phyloP scores from a whole-genome alignment of 2,329 filamentous ascomycete species.

The Hirsutella minnesotensis region DNA sequence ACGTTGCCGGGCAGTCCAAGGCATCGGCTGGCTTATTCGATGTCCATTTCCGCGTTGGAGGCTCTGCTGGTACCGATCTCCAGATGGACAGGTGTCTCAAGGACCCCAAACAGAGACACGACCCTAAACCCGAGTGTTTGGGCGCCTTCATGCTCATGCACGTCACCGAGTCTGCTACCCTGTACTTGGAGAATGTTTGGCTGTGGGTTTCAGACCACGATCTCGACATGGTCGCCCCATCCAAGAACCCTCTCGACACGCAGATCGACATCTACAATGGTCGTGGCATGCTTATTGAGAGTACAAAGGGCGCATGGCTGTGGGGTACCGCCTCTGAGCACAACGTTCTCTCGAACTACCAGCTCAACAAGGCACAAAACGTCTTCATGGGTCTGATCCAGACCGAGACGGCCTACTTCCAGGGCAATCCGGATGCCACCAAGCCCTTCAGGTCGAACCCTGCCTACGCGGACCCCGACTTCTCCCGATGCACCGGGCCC shows the following conservation, averaged over 20 bases:
- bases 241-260: constrained; percentile 42
- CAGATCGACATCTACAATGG: constrained; percentile 85
- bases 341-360: constrained; percentile 69
- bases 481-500: constrained; percentile 41
- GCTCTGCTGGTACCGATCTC: constrained; percentile 70
- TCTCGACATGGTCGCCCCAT: constrained; percentile 46
- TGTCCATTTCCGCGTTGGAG: constrained; percentile 88
- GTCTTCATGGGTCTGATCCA: constrained; percentile 78
- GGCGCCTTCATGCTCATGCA: constrained; percentile 64
- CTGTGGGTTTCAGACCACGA: constrained; percentile 88
- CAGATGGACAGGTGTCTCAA: constrained; percentile 72
- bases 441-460: constrained; percentile 46
- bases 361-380: constrained; percentile 64
- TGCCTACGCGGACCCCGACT: constrained; percentile 56
- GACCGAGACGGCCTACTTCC: constrained; percentile 82
- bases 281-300: constrained; percentile 72
- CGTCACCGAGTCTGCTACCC: constrained; percentile 47
- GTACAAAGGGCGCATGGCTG: constrained; percentile 63
- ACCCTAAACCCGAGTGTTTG: constrained; percentile 54
- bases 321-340: constrained; percentile 63
- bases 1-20: constrained; percentile 54
- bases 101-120: constrained; percentile 46
- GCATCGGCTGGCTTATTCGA: constrained; percentile 83
- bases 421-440: constrained; percentile 66
- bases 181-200: constrained; percentile 84